A percentile compares a stretch with the other conserved stretches of the same genome.
Conservation (phyloP, 2,329 filamentous ascomycete genomes). For the Chaetomiaceae sp. region DNA sequence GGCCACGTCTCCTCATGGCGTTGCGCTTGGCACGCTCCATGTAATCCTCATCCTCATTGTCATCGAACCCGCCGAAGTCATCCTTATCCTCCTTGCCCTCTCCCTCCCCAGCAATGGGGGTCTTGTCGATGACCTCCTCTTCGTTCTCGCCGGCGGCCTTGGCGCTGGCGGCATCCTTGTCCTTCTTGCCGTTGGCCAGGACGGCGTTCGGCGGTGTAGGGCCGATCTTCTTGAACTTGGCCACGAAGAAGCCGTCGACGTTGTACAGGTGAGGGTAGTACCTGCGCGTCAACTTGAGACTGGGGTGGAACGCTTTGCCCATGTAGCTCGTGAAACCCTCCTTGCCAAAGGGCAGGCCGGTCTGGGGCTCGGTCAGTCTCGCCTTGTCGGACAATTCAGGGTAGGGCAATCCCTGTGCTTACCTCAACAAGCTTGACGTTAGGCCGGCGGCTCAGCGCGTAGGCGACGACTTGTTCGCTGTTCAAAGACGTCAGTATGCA, state of each 20-base stretch:
- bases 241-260: constrained; percentile 96
- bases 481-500: constrained; percentile 2
- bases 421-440: constrained; percentile 86
- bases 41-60: constrained; percentile 66
- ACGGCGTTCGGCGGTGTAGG: constrained; percentile 63
- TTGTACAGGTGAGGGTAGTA: constrained; percentile 93
- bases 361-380: constrained; percentile 34
- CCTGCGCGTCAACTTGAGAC: constrained; percentile 74
- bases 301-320: constrained; percentile 86
- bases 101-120: constrained; percentile 53
- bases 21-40: constrained; percentile 71
- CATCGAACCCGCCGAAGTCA: constrained; percentile 70
- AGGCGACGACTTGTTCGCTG: constrained; percentile 59
- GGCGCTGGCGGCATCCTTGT: constrained; percentile 20
- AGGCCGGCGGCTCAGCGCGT: constrained; percentile 83
- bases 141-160: constrained; percentile 27
- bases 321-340: constrained; percentile 88
- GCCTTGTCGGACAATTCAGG: no score
- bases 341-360: constrained; percentile 82
- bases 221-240: constrained; percentile 91
- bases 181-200: constrained; percentile 26
- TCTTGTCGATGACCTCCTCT: constrained; percentile 60
- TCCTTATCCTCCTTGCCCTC: constrained; percentile 39
- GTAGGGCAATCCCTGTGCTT: background rate
- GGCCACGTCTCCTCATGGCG: constrained; percentile 66